phyloP scores from a whole-genome alignment of 2,329 filamentous ascomycete species.

The Neonectria neomacrospora region DNA sequence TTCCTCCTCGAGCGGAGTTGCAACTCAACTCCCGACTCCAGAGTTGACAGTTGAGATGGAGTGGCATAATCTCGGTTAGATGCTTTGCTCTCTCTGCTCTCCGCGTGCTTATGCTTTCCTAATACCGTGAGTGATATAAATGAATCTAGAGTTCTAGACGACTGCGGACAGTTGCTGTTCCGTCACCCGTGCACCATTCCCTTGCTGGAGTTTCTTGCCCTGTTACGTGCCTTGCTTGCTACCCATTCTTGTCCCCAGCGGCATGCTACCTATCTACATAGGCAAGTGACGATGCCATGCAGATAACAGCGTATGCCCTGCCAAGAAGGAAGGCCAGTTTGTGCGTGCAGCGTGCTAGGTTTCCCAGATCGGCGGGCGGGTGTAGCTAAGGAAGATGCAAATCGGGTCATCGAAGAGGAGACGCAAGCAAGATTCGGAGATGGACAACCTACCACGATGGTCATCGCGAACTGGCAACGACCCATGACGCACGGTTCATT shows the following conservation, averaged over 20 bases:
- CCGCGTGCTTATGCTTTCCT: background rate
- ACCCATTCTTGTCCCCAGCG: background rate
- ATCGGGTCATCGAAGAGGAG: background rate
- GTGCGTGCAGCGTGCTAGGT: background rate
- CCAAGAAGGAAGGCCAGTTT: background rate
- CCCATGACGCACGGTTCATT: background rate
- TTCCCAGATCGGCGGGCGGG: background rate
- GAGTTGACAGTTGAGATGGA: background rate
- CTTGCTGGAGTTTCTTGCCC: background rate
- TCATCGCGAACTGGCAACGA: background rate
- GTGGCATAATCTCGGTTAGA: background rate
- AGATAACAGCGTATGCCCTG: background rate
- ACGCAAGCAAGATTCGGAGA: background rate
- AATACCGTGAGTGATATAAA: background rate
- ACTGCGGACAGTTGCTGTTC: background rate
- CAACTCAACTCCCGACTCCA: background rate
- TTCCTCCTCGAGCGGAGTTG: background rate
- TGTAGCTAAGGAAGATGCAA: background rate
- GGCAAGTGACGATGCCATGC: conserved; percentile 13
- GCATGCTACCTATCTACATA: conserved; percentile 24
- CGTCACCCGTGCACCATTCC: conserved; percentile 12
- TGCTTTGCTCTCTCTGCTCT: background rate
- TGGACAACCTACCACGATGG: background rate
- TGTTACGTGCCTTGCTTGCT: background rate
- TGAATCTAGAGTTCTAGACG: background rate